These are phyloP conservation scores for Setaria viridis DNA, from an alignment of 202 grass and related monocot species.

Conservation along the genomic window DNA sequence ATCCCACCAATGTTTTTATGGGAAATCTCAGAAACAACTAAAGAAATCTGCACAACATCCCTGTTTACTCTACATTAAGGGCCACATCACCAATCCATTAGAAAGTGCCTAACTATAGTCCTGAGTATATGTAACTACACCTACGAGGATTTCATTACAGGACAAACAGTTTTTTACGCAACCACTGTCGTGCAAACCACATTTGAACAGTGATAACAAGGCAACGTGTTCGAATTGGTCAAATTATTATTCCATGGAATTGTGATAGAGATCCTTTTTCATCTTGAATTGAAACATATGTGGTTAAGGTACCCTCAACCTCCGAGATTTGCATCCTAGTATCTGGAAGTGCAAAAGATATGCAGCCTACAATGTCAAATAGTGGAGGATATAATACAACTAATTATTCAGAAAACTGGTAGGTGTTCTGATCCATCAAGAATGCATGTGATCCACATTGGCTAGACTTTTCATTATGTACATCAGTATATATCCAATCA, in stretches of 20 bases:
- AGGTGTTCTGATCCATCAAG: conserved; percentile 2
- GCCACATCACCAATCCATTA: background rate
- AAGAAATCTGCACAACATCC: background rate
- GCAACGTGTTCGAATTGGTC: background rate
- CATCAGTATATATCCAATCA: background rate
- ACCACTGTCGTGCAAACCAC: background rate
- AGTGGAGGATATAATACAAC: background rate
- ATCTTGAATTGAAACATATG: background rate
- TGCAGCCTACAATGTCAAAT: background rate
- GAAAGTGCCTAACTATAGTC: background rate
- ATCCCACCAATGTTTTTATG: background rate
- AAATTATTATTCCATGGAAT: background rate
- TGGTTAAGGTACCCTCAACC: background rate
- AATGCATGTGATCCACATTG: conserved; percentile 13
- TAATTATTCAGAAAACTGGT: background rate
- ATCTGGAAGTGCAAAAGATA: conserved; percentile 10
- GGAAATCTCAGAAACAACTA: background rate
- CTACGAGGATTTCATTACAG: background rate
- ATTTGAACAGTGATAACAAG: background rate
- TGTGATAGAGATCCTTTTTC: background rate
- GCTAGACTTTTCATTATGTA: background rate
- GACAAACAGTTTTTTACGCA: too few relatives aligned
- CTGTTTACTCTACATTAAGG: background rate
- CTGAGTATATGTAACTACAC: background rate
- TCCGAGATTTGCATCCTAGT: background rate